phyloP scores from a whole-genome alignment of 805 yeast genomes.

The Tetrapisispora fleetii region DNA sequence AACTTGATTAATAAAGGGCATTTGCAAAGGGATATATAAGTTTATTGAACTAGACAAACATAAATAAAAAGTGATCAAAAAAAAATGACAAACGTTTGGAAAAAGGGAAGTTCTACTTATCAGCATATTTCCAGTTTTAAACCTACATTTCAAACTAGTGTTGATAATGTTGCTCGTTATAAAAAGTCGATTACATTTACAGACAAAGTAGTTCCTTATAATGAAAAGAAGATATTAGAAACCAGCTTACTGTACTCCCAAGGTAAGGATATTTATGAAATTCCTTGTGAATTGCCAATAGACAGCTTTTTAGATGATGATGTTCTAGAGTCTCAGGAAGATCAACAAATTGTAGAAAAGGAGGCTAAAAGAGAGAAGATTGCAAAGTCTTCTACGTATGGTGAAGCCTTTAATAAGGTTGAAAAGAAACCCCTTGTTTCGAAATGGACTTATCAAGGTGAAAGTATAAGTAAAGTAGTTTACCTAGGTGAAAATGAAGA shows the following conservation, averaged over 20 bases:
- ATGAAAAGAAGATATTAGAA: slow-evolving; percentile 20
- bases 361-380: neutral
- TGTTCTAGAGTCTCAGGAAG: slow-evolving; percentile 9
- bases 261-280: slow-evolving; percentile 25
- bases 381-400: slow-evolving; percentile 47
- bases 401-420: slow-evolving; percentile 55
- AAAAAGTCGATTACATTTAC: slow-evolving; percentile 22
- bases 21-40: too few relatives aligned
- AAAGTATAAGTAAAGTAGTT: slow-evolving; percentile 21
- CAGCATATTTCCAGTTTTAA: slow-evolving; percentile 30
- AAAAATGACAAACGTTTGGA: slow-evolving; percentile 1
- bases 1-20: neutral
- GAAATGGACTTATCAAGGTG: slow-evolving; percentile 27
- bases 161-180: slow-evolving; percentile 14
- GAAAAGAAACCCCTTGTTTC: slow-evolving; percentile 13
- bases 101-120: slow-evolving; percentile 4
- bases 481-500: slow-evolving; percentile 29
- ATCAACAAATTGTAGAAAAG: neutral
- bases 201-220: slow-evolving; percentile 24
- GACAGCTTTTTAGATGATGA: slow-evolving; percentile 16
- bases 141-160: slow-evolving; percentile 30
- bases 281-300: slow-evolving; percentile 23
- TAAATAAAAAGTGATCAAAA: neutral
- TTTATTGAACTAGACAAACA: neutral
- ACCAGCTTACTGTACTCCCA: slow-evolving; percentile 24